A percentile compares a stretch with the other conserved stretches of the same genome.
Conservation (phyloP, 345 rosid genomes). For the Fremontodendron californicum region DNA sequence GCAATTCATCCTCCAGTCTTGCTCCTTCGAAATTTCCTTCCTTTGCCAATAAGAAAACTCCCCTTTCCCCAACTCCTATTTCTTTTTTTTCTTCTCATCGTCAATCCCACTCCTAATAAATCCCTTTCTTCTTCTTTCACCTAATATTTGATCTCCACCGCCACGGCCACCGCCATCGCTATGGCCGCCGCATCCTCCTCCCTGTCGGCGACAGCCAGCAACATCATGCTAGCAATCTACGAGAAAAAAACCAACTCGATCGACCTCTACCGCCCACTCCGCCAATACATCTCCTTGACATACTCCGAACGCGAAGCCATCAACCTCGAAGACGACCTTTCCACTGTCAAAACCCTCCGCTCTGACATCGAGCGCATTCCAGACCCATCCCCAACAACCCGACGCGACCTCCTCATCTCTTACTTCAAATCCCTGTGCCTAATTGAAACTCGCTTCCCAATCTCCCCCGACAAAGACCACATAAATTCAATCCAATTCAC, state of each 20-base stretch:
- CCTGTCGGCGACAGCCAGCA: slow-evolving; percentile 52
- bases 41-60: slow-evolving; percentile 14
- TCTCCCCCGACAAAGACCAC: slow-evolving; percentile 81
- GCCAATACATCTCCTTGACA: slow-evolving; percentile 64
- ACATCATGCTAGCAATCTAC: slow-evolving; percentile 86
- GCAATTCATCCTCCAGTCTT: background rate
- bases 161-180: slow-evolving; percentile 15
- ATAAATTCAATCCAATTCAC: slow-evolving; percentile 68
- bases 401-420: slow-evolving; percentile 71
- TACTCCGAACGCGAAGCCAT: slow-evolving; percentile 98
- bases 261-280: slow-evolving; percentile 93
- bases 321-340: slow-evolving; percentile 90
- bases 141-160: slow-evolving; percentile 2
- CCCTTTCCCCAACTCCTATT: background rate
- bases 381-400: slow-evolving; percentile 69
- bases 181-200: slow-evolving; percentile 56
- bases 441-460: slow-evolving; percentile 92
- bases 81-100: background rate
- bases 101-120: background rate
- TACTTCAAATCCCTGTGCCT: slow-evolving; percentile 78
- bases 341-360: slow-evolving; percentile 65
- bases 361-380: slow-evolving; percentile 72
- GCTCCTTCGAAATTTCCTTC: background rate
- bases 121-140: background rate
- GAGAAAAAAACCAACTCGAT: slow-evolving; percentile 79